A percentile compares a stretch with the other conserved stretches of the same genome.
Conservation (phyloP, 352 stramenopile genomes). For the Globisporangium cederbergense region DNA sequence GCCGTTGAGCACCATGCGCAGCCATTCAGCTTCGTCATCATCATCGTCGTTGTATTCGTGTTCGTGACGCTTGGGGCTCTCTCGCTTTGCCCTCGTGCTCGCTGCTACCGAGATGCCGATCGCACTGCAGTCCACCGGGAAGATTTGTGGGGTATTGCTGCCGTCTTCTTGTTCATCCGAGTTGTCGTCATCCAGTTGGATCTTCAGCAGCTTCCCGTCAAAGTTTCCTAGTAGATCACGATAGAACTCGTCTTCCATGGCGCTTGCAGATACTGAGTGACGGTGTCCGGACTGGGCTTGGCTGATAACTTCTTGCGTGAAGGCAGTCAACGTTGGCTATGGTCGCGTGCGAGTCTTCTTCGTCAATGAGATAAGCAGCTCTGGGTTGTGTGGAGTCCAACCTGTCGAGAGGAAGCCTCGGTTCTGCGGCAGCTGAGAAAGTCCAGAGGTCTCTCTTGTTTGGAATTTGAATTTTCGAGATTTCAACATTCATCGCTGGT, state of each 20-base stretch:
- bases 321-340: background rate
- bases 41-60: background rate
- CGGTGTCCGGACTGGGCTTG: background rate
- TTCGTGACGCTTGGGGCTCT: background rate
- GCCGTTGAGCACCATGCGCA: constrained; percentile 1
- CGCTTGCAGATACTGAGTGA: constrained; percentile 4
- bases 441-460: background rate
- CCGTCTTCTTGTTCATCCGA: background rate
- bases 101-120: constrained; percentile 3
- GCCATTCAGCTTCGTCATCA: constrained; percentile 1
- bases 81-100: background rate
- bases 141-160: background rate
- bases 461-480: background rate
- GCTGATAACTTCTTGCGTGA: background rate
- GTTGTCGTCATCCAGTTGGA: constrained; percentile 27
- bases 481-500: background rate
- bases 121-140: background rate
- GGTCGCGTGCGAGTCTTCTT: background rate
- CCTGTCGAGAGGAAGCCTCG: background rate
- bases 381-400: background rate
- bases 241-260: constrained; percentile 26
- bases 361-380: constrained; percentile 2
- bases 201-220: constrained; percentile 28
- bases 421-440: background rate
- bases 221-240: constrained; percentile 23